phyloP scores from a whole-genome alignment of 2,329 filamentous ascomycete species.

The Xylariaceae sp. region DNA sequence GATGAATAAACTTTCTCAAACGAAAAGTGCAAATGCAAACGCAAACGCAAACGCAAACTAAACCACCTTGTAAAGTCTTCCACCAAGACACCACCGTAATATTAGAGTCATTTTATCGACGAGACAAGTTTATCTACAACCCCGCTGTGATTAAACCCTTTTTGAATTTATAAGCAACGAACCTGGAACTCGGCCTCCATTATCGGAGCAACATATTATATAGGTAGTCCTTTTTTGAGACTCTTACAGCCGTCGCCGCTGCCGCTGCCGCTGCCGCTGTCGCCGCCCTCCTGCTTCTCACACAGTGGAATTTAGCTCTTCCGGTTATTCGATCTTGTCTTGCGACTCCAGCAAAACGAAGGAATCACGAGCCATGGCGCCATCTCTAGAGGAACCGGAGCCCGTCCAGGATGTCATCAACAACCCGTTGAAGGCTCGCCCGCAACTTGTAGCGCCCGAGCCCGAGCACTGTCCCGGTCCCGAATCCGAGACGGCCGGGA shows the following conservation, averaged over 20 bases:
- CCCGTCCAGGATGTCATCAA: constrained; percentile 63
- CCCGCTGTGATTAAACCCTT: constrained; percentile 7
- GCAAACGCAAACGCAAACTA: too few relatives aligned
- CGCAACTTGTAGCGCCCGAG: constrained; percentile 85
- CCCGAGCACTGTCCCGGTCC: constrained; percentile 96
- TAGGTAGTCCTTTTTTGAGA: not conserved
- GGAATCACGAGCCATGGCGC: constrained; percentile 55
- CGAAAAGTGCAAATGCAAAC: too few relatives aligned
- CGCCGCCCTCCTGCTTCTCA: not conserved
- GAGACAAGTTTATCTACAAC: not conserved
- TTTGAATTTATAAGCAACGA: constrained; percentile 20
- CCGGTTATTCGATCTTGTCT: not conserved
- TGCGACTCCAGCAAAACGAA: not conserved
- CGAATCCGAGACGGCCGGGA: constrained; percentile 65
- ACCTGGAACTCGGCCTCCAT: not conserved
- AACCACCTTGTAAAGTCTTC: too few relatives aligned
- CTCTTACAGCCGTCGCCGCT: not conserved
- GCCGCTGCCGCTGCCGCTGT: too few relatives aligned
- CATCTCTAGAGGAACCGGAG: constrained; percentile 68
- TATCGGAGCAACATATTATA: not conserved
- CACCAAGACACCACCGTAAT: too few relatives aligned
- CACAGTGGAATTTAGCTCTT: not conserved
- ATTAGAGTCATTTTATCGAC: not conserved
- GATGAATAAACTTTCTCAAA: too few relatives aligned
- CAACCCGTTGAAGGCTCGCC: constrained; percentile 70